phyloP scores from a whole-genome alignment of 371 early-diverging fungal genomes.

The Saksenaea vasiformis region DNA sequence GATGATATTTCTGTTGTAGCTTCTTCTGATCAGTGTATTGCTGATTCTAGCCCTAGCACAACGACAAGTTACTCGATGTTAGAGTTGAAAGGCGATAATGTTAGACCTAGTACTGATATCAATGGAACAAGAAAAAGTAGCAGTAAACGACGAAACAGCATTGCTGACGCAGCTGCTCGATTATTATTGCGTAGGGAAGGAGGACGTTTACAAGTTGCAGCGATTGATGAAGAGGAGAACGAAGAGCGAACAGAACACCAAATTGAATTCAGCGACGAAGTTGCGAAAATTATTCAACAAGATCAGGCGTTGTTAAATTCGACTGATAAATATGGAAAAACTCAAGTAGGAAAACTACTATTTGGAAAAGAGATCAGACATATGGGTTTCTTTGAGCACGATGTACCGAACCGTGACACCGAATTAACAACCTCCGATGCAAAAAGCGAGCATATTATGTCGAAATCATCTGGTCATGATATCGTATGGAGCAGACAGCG shows the following conservation, averaged over 20 bases:
- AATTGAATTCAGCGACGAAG: constrained; percentile 17
- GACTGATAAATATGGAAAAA: background rate
- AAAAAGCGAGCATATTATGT: constrained; percentile 28
- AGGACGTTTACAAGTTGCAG: background rate
- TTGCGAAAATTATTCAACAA: constrained; percentile 14
- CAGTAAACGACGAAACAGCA: constrained; percentile 22
- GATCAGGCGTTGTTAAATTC: background rate
- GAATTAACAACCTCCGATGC: constrained; percentile 10
- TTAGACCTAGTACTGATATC: background rate
- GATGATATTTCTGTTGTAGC: background rate
- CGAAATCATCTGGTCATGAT: constrained; percentile 13
- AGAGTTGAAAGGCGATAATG: constrained; percentile 15
- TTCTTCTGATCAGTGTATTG: background rate
- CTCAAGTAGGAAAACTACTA: constrained; percentile 5
- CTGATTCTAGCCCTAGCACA: constrained; percentile 13
- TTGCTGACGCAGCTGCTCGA: constrained; percentile 26
- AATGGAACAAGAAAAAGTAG: background rate
- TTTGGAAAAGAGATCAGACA: constrained; percentile 17
- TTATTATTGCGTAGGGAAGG: constrained; percentile 18
- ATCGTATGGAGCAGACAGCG: constrained; percentile 29
- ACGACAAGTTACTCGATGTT: constrained; percentile 21
- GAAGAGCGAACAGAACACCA: background rate
- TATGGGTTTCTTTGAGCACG: constrained; percentile 27
- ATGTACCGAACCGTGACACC: background rate
- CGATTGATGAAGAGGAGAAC: constrained; percentile 12